These are phyloP conservation scores for Diplodia scrobiculata DNA, from an alignment of 2,329 filamentous ascomycete genomes.

Conservation along the genomic window DNA sequence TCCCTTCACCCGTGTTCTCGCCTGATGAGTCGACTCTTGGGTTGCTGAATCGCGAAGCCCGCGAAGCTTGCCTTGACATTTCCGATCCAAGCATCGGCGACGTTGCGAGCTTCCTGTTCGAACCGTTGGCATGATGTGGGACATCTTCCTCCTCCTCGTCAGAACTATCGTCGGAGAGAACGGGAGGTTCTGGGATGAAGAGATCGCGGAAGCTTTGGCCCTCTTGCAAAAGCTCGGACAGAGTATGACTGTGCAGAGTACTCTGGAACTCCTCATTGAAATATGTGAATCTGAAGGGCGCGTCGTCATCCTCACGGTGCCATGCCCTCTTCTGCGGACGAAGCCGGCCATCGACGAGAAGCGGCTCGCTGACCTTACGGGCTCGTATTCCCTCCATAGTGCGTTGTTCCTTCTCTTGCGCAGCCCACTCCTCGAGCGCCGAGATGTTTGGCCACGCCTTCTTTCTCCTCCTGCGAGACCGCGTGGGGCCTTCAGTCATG, in stretches of 20 bases:
- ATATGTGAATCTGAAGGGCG: conserved; percentile 93
- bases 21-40: conserved; percentile 40
- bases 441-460: conserved; percentile 83
- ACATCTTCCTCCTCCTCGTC: conserved; percentile 59
- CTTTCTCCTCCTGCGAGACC: conserved; percentile 48
- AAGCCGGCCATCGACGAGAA: conserved; percentile 85
- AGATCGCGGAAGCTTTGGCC: conserved; percentile 82
- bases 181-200: conserved; percentile 79
- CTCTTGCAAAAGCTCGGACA: conserved; percentile 86
- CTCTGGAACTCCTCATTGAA: conserved; percentile 97
- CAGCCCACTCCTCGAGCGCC: conserved; percentile 85
- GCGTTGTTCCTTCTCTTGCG: conserved; percentile 83
- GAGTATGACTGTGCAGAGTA: conserved; percentile 93
- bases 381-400: conserved; percentile 75
- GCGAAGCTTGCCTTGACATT: conserved; percentile 19
- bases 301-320: conserved; percentile 85
- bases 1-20: conserved; percentile 53
- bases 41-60: conserved; percentile 9
- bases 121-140: not conserved
- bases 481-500: conserved; percentile 50
- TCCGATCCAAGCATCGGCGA: conserved; percentile 13
- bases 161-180: conserved; percentile 62
- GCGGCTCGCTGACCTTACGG: conserved; percentile 91
- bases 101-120: not conserved
- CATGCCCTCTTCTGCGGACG: conserved; percentile 76